Conservation (phyloP, 2,329 filamentous ascomycete genomes). For the Fusarium redolens region DNA sequence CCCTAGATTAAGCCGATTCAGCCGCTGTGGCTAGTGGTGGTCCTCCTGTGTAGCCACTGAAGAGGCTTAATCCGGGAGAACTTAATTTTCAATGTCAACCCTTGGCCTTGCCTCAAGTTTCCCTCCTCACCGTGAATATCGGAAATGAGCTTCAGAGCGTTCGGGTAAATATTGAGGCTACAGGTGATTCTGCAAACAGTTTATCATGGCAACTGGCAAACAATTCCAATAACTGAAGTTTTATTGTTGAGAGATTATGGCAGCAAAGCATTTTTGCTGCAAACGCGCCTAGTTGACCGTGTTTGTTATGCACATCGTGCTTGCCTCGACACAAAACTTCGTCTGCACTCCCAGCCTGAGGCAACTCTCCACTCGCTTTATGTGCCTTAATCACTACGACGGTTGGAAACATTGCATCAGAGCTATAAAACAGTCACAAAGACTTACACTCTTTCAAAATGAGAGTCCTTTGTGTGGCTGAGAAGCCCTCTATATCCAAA, state of each 20-base stretch:
- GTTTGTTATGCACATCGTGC: conserved; percentile 24
- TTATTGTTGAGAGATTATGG: conserved; percentile 11
- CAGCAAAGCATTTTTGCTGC: conserved; percentile 18
- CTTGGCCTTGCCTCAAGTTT: not conserved
- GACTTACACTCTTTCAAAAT: conserved; percentile 47
- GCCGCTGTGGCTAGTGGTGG: conserved; percentile 43
- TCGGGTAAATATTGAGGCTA: not conserved
- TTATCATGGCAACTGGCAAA: not conserved
- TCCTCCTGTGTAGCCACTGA: conserved; percentile 32
- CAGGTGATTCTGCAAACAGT: not conserved
- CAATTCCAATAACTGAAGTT: not conserved
- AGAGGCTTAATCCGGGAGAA: conserved; percentile 2
- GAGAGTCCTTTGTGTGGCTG: conserved; percentile 67
- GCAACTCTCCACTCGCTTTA: conserved; percentile 14
- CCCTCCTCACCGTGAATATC: conserved; percentile 18
- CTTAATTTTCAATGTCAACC: conserved; percentile 27
- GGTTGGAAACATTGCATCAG: not conserved
- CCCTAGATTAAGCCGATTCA: conserved; percentile 25
- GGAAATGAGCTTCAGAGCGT: conserved; percentile 1
- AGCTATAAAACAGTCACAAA: not conserved
- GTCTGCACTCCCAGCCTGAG: conserved; percentile 16
- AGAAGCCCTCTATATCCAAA: conserved; percentile 93
- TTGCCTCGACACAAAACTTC: conserved; percentile 17
- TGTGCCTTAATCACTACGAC: conserved; percentile 10
- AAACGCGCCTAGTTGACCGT: conserved; percentile 14